phyloP scores from a whole-genome alignment of 2,329 filamentous ascomycete species.

The Sarocladium kiliense region DNA sequence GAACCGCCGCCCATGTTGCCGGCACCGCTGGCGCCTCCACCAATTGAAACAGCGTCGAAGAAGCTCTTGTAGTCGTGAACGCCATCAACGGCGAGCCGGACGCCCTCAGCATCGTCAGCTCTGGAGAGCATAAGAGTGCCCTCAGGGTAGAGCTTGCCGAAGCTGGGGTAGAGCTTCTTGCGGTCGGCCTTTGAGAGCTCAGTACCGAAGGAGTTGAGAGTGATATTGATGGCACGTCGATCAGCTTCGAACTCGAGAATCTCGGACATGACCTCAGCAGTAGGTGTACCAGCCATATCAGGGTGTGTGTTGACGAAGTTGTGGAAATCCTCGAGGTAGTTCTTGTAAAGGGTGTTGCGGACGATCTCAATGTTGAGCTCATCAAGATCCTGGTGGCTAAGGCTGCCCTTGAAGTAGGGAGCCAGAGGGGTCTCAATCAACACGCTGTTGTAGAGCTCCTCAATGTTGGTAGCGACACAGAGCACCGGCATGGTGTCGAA shows the following conservation, averaged over 20 bases:
- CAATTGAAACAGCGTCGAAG: conserved; percentile 84
- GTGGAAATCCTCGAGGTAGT: conserved; percentile 97
- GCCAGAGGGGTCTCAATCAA: conserved; percentile 94
- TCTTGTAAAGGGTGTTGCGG: conserved; percentile 97
- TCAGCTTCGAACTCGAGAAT: conserved; percentile 96
- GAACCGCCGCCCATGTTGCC: conserved; percentile 82
- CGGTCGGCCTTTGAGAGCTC: conserved; percentile 90
- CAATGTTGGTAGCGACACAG: conserved; percentile 96
- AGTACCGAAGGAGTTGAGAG: conserved; percentile 96
- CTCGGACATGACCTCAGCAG: conserved; percentile 90
- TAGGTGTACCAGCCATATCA: conserved; percentile 83
- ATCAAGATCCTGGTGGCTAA: conserved; percentile 94
- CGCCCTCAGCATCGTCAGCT: conserved; percentile 91
- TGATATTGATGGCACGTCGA: conserved; percentile 96
- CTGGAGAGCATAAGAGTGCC: conserved; percentile 91
- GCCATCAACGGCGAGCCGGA: conserved; percentile 87
- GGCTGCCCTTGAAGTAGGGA: conserved; percentile 93
- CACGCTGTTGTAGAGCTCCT: conserved; percentile 97
- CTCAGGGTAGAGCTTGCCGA: conserved; percentile 88
- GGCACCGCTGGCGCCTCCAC: conserved; percentile 63
- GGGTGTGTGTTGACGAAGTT: conserved; percentile 86
- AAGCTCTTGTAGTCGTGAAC: conserved; percentile 92
- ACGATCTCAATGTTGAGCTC: conserved; percentile 99
- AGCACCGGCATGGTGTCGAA: conserved; percentile 99
- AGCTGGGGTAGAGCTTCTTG: conserved; percentile 91